Conservation (phyloP, 768 basidiomycete genomes). For the Suillus subluteus region DNA sequence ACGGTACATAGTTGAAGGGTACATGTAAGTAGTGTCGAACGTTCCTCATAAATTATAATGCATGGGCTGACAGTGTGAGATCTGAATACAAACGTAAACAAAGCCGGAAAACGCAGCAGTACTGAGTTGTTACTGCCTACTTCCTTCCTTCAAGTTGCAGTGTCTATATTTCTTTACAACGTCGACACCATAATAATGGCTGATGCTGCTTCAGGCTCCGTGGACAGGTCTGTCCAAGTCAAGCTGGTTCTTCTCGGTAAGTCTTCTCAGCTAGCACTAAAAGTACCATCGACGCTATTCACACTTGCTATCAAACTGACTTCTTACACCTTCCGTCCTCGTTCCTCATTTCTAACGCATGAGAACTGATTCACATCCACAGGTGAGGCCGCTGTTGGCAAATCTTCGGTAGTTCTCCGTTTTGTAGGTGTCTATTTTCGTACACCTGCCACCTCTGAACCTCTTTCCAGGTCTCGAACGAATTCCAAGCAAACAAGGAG, state of each 20-base stretch:
- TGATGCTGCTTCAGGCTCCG: conserved; percentile 72
- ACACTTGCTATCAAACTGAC: conserved; percentile 3
- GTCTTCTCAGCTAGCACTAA: conserved; percentile 25
- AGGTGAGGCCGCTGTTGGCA: conserved; percentile 99
- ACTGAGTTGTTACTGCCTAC: conserved; percentile 2
- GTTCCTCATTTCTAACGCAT: background rate
- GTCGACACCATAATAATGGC: conserved; percentile 53
- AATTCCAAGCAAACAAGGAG: conserved; percentile 98
- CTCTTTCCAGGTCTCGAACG: conserved; percentile 78
- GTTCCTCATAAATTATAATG: background rate
- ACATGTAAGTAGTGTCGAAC: background rate
- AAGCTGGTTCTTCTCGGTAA: conserved; percentile 95
- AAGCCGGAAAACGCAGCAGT: conserved; percentile 14
- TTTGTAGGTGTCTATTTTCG: conserved; percentile 64
- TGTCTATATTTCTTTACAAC: conserved; percentile 15
- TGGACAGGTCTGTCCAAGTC: conserved; percentile 94
- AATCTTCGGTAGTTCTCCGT: conserved; percentile 97
- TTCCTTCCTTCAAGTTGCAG: conserved; percentile 4
- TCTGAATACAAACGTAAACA: conserved; percentile 29
- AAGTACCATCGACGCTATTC: background rate
- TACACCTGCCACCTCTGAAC: conserved; percentile 10
- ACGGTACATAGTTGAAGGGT: conserved; percentile 10
- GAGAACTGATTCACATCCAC: conserved; percentile 11
- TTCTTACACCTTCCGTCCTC: background rate
- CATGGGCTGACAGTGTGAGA: conserved; percentile 10